phyloP scores from a whole-genome alignment of 768 basidiomycete genomes.

The Psilocybe azurescens region DNA sequence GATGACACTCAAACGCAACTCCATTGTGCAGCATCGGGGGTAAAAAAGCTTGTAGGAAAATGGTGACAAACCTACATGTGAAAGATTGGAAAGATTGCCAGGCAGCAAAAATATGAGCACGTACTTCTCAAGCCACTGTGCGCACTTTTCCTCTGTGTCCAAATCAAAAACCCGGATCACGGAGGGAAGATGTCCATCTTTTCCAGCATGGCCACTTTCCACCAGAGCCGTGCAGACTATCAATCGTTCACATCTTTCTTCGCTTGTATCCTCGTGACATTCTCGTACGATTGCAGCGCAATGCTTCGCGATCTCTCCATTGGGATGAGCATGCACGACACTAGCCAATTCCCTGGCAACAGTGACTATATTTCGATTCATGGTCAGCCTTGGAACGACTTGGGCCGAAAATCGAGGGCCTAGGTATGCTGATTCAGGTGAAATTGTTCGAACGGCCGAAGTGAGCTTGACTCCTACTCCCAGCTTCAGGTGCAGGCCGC shows the following conservation, averaged over 20 bases:
- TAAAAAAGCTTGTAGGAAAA: constrained; percentile 61
- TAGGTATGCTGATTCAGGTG: constrained; percentile 60
- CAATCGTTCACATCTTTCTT: constrained; percentile 51
- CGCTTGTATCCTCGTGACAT: constrained; percentile 52
- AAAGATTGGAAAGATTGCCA: constrained; percentile 6
- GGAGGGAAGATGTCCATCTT: constrained; percentile 48
- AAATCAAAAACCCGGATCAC: constrained; percentile 56
- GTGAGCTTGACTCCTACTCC: constrained; percentile 62
- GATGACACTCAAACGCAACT: constrained; percentile 64
- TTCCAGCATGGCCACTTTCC: constrained; percentile 55
- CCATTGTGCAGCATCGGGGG: constrained; percentile 59
- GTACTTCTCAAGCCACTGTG: constrained; percentile 57
- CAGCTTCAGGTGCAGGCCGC: constrained; percentile 55
- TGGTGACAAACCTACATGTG: constrained; percentile 45
- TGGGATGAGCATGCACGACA: constrained; percentile 50
- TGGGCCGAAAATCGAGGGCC: constrained; percentile 60
- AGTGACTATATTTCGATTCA: constrained; percentile 53
- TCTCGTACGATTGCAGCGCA: constrained; percentile 59
- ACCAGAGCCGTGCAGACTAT: constrained; percentile 64
- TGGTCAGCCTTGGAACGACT: constrained; percentile 52
- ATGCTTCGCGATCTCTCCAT: constrained; percentile 59
- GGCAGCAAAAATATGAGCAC: constrained; percentile 9
- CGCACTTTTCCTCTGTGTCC: constrained; percentile 53
- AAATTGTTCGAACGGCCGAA: constrained; percentile 62
- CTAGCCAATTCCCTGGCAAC: constrained; percentile 63